A percentile compares a stretch with the other conserved stretches of the same genome.
These are phyloP conservation scores for Apophysomyces trapeziformis DNA, from an alignment of 371 early-diverging fungal genomes.

Conservation along the genomic window DNA sequence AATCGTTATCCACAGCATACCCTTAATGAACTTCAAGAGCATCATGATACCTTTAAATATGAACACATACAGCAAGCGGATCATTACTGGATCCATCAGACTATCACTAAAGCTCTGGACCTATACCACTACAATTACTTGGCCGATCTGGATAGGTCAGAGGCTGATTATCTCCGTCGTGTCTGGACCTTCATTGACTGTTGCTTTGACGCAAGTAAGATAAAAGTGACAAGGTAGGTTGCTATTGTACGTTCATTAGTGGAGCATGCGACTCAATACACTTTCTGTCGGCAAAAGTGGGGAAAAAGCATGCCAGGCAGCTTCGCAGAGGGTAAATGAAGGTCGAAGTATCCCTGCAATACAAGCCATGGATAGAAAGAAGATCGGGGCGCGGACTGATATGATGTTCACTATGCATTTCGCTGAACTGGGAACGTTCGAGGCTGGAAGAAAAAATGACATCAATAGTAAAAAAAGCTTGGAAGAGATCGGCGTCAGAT, in stretches of 20 bases:
- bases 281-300: neutral
- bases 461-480: slow-evolving; percentile 3
- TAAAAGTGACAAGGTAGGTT: slow-evolving; percentile 6
- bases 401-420: neutral
- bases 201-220: slow-evolving; percentile 12
- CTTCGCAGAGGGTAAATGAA: neutral
- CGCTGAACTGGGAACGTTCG: slow-evolving; percentile 4
- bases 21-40: neutral
- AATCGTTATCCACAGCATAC: neutral
- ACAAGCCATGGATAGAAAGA: neutral
- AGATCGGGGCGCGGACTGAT: slow-evolving; percentile 2
- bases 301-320: neutral
- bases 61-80: neutral
- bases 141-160: neutral
- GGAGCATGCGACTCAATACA: neutral
- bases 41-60: neutral
- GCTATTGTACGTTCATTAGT: neutral
- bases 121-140: neutral
- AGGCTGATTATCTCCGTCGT: slow-evolving; percentile 1
- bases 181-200: slow-evolving; percentile 12
- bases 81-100: neutral
- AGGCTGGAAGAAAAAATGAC: slow-evolving; percentile 1
- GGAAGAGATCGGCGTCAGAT: slow-evolving; percentile 1
- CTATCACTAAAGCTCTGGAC: neutral
- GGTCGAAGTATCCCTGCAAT: neutral